Conservation (phyloP, 306 rosid genomes). For the Heteromeles arbutifolia region DNA sequence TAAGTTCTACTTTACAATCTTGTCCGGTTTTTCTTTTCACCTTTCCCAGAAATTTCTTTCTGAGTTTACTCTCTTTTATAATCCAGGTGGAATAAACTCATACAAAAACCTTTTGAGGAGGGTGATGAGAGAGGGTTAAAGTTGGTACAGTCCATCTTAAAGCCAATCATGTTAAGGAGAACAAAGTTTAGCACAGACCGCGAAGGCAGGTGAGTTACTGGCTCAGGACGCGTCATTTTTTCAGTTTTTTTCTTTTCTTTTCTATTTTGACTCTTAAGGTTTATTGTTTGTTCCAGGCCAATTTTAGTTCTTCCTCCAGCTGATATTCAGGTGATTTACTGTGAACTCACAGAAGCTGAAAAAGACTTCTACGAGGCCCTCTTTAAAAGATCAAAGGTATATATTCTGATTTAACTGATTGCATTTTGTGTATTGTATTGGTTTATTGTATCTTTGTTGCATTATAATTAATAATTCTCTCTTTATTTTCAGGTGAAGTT, state of each 20-base stretch:
- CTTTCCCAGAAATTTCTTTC: background rate
- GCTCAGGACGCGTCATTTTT: conserved; percentile 11
- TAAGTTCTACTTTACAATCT: conserved; percentile 15
- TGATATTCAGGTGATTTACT: conserved; percentile 72
- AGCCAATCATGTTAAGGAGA: conserved; percentile 93
- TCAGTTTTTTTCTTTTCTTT: conserved; percentile 12
- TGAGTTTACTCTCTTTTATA: conserved; percentile 18
- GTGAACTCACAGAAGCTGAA: conserved; percentile 88
- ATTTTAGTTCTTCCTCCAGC: conserved; percentile 95
- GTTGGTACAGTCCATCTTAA: conserved; percentile 84
- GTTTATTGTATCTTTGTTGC: background rate
- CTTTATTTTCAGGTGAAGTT: conserved; percentile 63
- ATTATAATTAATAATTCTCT: background rate
- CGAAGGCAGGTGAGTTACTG: conserved; percentile 63
- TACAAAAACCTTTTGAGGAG: conserved; percentile 93
- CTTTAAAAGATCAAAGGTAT: conserved; percentile 84
- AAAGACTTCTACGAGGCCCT: conserved; percentile 88
- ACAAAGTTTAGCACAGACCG: conserved; percentile 86
- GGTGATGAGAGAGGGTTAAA: conserved; percentile 91
- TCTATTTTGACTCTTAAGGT: conserved; percentile 15
- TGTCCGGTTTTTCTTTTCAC: too few relatives aligned
- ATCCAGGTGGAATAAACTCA: conserved; percentile 92
- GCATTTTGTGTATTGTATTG: background rate
- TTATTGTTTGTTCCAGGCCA: conserved; percentile 56
- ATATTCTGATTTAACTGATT: background rate